Percentiles rank a stretch among this genome's conserved stretches.
Evolutionary conservation across 495 filamentous ascomycete species (phyloP).

Genomic region (Podospora pseudocomata): DNA sequence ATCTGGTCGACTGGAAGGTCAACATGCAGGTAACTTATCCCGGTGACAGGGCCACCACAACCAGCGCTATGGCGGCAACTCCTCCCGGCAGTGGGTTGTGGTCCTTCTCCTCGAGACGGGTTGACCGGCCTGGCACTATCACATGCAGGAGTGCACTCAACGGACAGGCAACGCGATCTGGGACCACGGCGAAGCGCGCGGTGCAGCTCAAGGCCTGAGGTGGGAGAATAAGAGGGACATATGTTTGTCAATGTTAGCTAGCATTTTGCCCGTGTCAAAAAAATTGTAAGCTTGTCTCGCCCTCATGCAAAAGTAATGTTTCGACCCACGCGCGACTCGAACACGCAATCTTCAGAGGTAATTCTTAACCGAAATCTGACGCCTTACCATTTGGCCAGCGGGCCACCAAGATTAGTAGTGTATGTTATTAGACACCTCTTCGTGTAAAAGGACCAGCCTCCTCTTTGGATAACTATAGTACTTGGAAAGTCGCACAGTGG

Average conservation of each 20-base stretch:
- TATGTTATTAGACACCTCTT: not conserved
- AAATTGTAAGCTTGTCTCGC: not conserved
- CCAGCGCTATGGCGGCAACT: constrained; percentile 20
- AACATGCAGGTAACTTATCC: constrained; percentile 24
- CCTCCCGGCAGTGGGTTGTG: constrained; percentile 21
- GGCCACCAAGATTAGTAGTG: not conserved
- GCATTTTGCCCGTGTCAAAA: not conserved
- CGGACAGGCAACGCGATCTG: constrained; percentile 6
- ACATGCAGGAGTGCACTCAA: constrained; percentile 15
- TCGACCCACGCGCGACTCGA: constrained; percentile 8
- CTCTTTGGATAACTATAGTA: too few species aligned
- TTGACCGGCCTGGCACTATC: constrained; percentile 16
- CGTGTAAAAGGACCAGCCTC: too few species aligned
- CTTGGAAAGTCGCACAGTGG: too few species aligned
- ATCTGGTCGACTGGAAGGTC: constrained; percentile 21
- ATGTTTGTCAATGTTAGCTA: not conserved
- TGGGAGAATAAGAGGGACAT: not conserved
- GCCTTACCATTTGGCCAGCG: constrained; percentile 6
- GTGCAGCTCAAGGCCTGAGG: not conserved
- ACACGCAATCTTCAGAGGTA: constrained; percentile 4
- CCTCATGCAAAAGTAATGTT: not conserved
- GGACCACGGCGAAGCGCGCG: constrained; percentile 15
- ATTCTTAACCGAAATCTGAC: constrained; percentile 4
- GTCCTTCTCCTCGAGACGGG: constrained; percentile 18
- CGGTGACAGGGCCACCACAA: constrained; percentile 16